phyloP scores from a whole-genome alignment of 495 filamentous ascomycete genomes.

The Penicillium salamii region DNA sequence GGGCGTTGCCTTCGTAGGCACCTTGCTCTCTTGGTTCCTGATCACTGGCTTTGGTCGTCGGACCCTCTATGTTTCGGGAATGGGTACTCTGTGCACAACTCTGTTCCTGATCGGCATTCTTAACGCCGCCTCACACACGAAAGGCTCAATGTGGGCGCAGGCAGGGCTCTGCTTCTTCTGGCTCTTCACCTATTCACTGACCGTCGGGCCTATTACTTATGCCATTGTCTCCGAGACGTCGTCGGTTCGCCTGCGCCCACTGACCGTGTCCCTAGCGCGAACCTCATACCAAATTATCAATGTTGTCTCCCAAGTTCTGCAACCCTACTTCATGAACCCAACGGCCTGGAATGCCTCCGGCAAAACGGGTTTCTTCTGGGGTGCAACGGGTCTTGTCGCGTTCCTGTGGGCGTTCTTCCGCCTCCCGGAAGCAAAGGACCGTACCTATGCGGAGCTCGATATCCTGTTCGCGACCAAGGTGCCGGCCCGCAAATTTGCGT shows the following conservation, averaged over 20 bases:
- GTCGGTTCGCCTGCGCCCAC: slow-evolving; percentile 61
- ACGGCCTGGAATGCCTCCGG: slow-evolving; percentile 64
- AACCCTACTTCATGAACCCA: slow-evolving; percentile 68
- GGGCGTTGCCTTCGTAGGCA: slow-evolving; percentile 59
- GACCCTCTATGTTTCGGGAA: slow-evolving; percentile 64
- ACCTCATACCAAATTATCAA: slow-evolving; percentile 64
- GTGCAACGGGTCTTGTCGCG: slow-evolving; percentile 57
- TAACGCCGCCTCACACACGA: slow-evolving; percentile 47
- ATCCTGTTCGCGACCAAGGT: slow-evolving; percentile 58
- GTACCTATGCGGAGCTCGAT: slow-evolving; percentile 68
- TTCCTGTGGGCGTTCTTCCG: slow-evolving; percentile 67
- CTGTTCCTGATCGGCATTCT: slow-evolving; percentile 67
- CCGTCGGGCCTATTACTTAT: slow-evolving; percentile 71
- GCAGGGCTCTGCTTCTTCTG: slow-evolving; percentile 62
- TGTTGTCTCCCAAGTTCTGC: slow-evolving; percentile 61
- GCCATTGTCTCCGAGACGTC: slow-evolving; percentile 69
- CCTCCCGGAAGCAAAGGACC: slow-evolving; percentile 62
- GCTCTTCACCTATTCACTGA: slow-evolving; percentile 65
- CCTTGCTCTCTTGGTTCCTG: slow-evolving; percentile 52
- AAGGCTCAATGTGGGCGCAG: slow-evolving; percentile 32
- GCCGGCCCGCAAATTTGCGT: slow-evolving; percentile 59
- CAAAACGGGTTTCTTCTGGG: slow-evolving; percentile 71
- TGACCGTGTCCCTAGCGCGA: slow-evolving; percentile 62
- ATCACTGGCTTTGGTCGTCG: slow-evolving; percentile 56
- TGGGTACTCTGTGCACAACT: slow-evolving; percentile 51